phyloP scores from a whole-genome alignment of 1,139 yeast species.

The Yamadazyma aaseri region DNA sequence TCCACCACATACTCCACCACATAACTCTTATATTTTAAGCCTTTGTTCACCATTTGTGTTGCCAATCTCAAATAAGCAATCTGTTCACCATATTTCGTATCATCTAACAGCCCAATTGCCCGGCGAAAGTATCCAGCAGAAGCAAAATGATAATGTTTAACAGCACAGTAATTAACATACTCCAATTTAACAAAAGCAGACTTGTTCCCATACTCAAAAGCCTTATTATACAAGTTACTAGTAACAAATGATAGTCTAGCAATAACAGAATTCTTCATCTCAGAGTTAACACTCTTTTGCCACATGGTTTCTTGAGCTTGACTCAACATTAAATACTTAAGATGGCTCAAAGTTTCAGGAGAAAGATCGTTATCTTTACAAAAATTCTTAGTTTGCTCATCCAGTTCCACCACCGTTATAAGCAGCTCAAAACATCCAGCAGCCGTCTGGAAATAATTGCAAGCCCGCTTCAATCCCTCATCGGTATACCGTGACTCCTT shows the following conservation, averaged over 20 bases:
- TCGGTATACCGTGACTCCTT: slow-evolving; percentile 42
- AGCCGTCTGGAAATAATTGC: slow-evolving; percentile 62
- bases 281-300: slow-evolving; percentile 65
- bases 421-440: slow-evolving; percentile 65
- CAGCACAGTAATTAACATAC: slow-evolving; percentile 60
- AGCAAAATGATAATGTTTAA: slow-evolving; percentile 61
- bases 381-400: slow-evolving; percentile 10
- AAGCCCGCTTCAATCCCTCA: slow-evolving; percentile 62
- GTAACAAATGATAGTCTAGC: slow-evolving; percentile 67
- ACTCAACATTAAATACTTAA: slow-evolving; percentile 57
- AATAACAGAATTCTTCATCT: slow-evolving; percentile 58
- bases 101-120: slow-evolving; percentile 49
- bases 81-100: slow-evolving; percentile 65
- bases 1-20: slow-evolving; percentile 43
- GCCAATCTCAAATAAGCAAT: slow-evolving; percentile 56
- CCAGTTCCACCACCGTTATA: slow-evolving; percentile 12
- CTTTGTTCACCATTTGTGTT: slow-evolving; percentile 27
- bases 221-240: slow-evolving; percentile 52
- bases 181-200: slow-evolving; percentile 57
- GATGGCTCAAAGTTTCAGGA: slow-evolving; percentile 25
- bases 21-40: slow-evolving; percentile 39
- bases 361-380: slow-evolving; percentile 24
- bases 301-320: slow-evolving; percentile 89
- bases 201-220: slow-evolving; percentile 44
- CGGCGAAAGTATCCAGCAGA: slow-evolving; percentile 70